A percentile compares a stretch with the other conserved stretches of the same genome.
Conservation (phyloP, 768 basidiomycete species). For the Russula sp. region DNA sequence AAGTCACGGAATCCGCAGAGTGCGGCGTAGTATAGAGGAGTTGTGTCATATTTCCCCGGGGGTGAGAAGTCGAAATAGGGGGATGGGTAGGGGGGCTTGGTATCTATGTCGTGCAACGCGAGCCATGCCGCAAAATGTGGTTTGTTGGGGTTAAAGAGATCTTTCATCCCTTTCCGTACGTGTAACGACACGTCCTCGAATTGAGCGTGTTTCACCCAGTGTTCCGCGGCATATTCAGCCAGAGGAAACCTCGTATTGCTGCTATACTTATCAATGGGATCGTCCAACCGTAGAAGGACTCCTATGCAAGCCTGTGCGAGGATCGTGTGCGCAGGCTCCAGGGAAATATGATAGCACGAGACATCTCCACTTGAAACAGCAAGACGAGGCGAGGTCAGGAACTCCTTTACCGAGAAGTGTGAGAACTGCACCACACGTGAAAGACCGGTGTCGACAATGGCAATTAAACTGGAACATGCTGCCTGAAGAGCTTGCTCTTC, state of each 20-base stretch:
- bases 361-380: not conserved
- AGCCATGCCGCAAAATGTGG: not conserved
- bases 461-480: not conserved
- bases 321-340: not conserved
- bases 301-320: not conserved
- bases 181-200: not conserved
- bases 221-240: not conserved
- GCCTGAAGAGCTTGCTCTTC: not conserved
- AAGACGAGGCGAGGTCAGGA: not conserved
- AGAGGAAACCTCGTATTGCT: not conserved
- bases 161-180: not conserved
- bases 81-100: not conserved
- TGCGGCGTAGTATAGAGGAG: not conserved
- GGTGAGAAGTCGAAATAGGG: not conserved
- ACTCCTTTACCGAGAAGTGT: not conserved
- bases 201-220: not conserved
- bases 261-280: not conserved
- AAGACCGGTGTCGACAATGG: not conserved
- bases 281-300: not conserved
- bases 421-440: not conserved
- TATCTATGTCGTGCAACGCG: not conserved
- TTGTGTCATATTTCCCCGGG: not conserved
- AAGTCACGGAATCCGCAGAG: slow-evolving; percentile 1
- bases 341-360: not conserved
- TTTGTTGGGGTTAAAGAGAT: not conserved